Evolutionary conservation across 2,329 filamentous ascomycete genomes (phyloP).

Genomic region (Cercospora citrullina): DNA sequence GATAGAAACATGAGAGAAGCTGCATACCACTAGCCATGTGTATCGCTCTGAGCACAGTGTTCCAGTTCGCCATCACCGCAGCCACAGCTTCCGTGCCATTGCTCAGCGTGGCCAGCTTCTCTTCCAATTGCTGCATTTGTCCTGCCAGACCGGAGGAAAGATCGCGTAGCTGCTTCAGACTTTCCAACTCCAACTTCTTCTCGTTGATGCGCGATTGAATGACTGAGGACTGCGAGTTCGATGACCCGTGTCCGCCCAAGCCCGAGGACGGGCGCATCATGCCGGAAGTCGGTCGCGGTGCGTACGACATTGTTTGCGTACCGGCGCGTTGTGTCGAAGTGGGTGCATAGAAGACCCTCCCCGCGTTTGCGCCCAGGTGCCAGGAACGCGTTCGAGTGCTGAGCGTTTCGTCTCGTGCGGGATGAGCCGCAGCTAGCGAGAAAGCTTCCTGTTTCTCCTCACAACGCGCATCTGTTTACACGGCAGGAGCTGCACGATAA

Average conservation of each 20-base stretch:
- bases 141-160: conserved; percentile 74
- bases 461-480: conserved; percentile 8
- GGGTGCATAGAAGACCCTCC: not conserved
- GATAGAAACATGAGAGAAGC: conserved; percentile 63
- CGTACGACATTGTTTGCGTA: conserved; percentile 41
- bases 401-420: not conserved
- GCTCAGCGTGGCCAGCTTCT: conserved; percentile 74
- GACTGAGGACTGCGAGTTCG: conserved; percentile 60
- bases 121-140: conserved; percentile 80
- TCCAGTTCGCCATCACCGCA: conserved; percentile 82
- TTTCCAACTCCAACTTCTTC: conserved; percentile 81
- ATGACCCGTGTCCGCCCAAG: conserved; percentile 31
- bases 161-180: conserved; percentile 73
- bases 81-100: conserved; percentile 85
- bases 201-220: conserved; percentile 76
- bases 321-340: not conserved
- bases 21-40: conserved; percentile 76
- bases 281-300: conserved; percentile 38
- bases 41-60: conserved; percentile 80
- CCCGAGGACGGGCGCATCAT: conserved; percentile 52
- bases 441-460: conserved; percentile 8
- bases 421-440: not conserved
- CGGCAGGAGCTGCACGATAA: not conserved
- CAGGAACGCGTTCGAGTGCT: not conserved
- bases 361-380: not conserved